Evolutionary conservation across 306 rosid genomes (phyloP).

Genomic region (Inga oerstediana): DNA sequence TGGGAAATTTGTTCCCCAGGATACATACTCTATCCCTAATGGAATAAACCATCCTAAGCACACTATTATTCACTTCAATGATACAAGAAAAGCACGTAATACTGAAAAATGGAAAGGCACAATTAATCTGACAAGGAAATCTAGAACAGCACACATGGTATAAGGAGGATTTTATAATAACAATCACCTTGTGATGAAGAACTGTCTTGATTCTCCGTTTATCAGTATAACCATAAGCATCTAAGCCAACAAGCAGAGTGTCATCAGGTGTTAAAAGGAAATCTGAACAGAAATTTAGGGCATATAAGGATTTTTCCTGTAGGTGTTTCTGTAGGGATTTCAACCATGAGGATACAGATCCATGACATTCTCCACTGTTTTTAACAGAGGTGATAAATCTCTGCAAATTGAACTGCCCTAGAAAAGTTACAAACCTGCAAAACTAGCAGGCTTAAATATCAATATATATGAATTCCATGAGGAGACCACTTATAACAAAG

Average conservation of each 20-base stretch:
- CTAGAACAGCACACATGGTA: background rate
- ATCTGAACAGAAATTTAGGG: constrained; percentile 74
- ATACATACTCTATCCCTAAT: background rate
- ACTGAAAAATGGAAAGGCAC: constrained; percentile 11
- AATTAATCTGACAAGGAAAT: constrained; percentile 19
- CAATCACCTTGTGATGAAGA: constrained; percentile 62
- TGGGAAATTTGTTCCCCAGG: background rate
- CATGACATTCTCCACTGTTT: constrained; percentile 42
- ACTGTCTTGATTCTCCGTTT: constrained; percentile 67
- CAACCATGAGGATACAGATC: constrained; percentile 50
- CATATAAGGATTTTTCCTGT: constrained; percentile 67
- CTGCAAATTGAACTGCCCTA: constrained; percentile 92
- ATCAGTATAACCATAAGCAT: constrained; percentile 49
- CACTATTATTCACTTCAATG: background rate
- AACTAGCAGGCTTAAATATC: constrained; percentile 42
- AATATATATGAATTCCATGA: constrained; percentile 21
- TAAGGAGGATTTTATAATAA: constrained; percentile 12
- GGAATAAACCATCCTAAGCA: constrained; percentile 6
- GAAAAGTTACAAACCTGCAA: constrained; percentile 65
- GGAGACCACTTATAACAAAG: constrained; percentile 11
- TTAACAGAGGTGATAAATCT: constrained; percentile 61
- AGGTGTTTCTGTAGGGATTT: constrained; percentile 55
- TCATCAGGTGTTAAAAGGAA: constrained; percentile 62
- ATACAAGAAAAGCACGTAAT: constrained; percentile 4
- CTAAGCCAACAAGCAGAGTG: constrained; percentile 66